These are phyloP conservation scores for Talinum fruticosum DNA, from an alignment of 148 eudicot genomes.

Conservation along the genomic window DNA sequence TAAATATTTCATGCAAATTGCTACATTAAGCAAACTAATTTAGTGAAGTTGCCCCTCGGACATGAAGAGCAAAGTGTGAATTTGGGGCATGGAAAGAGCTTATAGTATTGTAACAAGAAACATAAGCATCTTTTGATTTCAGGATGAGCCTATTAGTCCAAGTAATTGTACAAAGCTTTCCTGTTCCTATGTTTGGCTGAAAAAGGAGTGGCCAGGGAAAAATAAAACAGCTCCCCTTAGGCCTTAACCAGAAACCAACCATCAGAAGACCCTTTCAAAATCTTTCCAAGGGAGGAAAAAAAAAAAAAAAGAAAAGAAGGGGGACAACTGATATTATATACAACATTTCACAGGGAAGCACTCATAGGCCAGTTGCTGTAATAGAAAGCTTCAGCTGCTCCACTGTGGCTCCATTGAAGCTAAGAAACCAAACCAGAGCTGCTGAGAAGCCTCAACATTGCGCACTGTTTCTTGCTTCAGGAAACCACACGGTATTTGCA, in stretches of 20 bases:
- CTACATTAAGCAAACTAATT: no score
- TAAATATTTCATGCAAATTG: no score
- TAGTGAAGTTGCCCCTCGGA: no score
- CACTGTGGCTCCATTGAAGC: background rate
- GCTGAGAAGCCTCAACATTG: background rate
- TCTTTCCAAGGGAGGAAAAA: background rate
- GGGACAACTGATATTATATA: conserved; percentile 19
- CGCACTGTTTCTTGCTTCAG: no score
- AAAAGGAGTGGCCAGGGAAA: conserved; percentile 5
- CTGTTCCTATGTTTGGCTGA: background rate
- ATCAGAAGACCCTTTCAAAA: conserved; percentile 2
- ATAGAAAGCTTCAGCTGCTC: background rate
- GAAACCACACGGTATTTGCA: background rate
- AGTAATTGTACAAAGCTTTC: conserved; percentile 6
- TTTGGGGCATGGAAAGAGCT: no score
- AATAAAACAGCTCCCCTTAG: background rate
- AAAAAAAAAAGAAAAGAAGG: background rate
- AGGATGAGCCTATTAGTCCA: background rate
- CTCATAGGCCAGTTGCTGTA: background rate
- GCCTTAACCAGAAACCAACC: conserved; percentile 16
- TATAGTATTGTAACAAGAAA: background rate
- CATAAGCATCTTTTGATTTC: conserved; percentile 13
- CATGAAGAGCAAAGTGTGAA: no score
- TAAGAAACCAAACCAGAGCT: background rate
- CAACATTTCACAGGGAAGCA: conserved; percentile 22